A percentile compares a stretch with the other conserved stretches of the same genome.
These are phyloP conservation scores for Diaporthe batatas DNA, from an alignment of 2,329 filamentous ascomycete genomes.

Conservation along the genomic window DNA sequence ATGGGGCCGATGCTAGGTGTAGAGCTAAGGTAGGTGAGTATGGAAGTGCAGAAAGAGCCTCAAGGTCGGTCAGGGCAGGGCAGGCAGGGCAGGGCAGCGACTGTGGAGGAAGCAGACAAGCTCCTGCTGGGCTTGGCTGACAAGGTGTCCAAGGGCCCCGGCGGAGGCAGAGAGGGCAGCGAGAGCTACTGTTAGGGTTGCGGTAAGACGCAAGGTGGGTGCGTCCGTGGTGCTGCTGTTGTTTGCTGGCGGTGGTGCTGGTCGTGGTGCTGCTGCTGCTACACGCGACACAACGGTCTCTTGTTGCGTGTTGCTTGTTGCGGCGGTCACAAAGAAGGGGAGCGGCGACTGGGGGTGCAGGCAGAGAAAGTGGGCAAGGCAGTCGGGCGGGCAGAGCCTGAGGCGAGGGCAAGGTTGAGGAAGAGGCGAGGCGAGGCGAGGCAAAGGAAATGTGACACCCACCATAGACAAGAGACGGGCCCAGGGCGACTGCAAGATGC, in stretches of 20 bases:
- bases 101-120: constrained; percentile 39
- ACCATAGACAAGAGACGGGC: constrained; percentile 26
- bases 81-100: constrained; percentile 30
- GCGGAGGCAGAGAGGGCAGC: constrained; percentile 16
- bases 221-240: constrained; percentile 7
- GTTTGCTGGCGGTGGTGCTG: constrained; percentile 7
- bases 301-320: constrained; percentile 32
- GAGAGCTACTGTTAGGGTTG: constrained; percentile 27
- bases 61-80: constrained; percentile 13
- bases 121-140: constrained; percentile 40
- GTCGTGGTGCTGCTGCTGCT: constrained; percentile 21
- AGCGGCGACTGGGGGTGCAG: constrained; percentile 27
- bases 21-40: constrained; percentile 41
- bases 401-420: constrained; percentile 7
- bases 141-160: constrained; percentile 26
- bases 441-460: constrained; percentile 30
- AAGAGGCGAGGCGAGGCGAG: constrained; percentile 2
- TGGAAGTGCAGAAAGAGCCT: constrained; percentile 38
- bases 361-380: constrained; percentile 20
- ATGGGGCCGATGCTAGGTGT: constrained; percentile 15
- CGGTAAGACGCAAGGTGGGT: constrained; percentile 25
- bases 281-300: constrained; percentile 36
- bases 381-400: background rate
- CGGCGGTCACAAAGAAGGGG: constrained; percentile 32
- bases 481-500: constrained; percentile 23